phyloP scores from a whole-genome alignment of 2,329 filamentous ascomycete genomes.

The Didymellaceae sp. region DNA sequence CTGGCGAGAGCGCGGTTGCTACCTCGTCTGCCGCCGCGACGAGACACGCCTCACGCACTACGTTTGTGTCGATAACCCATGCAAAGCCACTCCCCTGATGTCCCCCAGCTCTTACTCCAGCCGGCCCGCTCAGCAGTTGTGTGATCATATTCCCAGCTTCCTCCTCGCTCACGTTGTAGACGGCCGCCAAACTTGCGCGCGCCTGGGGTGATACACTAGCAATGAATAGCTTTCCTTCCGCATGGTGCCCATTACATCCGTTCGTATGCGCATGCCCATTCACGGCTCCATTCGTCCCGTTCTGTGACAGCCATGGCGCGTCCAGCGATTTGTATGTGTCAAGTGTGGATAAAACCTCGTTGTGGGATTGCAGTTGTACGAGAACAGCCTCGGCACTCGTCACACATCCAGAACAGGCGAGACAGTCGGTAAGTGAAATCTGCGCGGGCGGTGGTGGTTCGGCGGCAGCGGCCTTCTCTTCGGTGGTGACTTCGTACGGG shows the following conservation, averaged over 20 bases:
- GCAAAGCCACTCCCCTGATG: slow-evolving; percentile 77
- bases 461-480: slow-evolving; percentile 70
- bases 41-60: slow-evolving; percentile 81
- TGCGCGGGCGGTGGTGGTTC: slow-evolving; percentile 76
- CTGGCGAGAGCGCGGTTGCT: slow-evolving; percentile 42
- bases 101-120: slow-evolving; percentile 74
- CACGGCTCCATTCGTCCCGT: slow-evolving; percentile 31
- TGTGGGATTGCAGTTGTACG: slow-evolving; percentile 90
- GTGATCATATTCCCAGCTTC: slow-evolving; percentile 84
- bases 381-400: slow-evolving; percentile 98
- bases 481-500: slow-evolving; percentile 87
- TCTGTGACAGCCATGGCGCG: slow-evolving; percentile 40
- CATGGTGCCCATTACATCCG: slow-evolving; percentile 25
- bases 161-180: slow-evolving; percentile 74
- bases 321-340: slow-evolving; percentile 64
- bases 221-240: slow-evolving; percentile 78
- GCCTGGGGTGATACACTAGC: slow-evolving; percentile 93
- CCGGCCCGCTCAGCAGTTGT: slow-evolving; percentile 74
- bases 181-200: slow-evolving; percentile 85
- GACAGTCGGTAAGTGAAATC: slow-evolving; percentile 95
- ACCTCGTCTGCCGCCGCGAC: slow-evolving; percentile 63
- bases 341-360: slow-evolving; percentile 83
- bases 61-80: slow-evolving; percentile 91
- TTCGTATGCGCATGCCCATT: slow-evolving; percentile 18
- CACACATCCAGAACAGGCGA: slow-evolving; percentile 96